These are phyloP conservation scores for Saturnispora saitoi DNA, from an alignment of 805 yeast genomes.

Conservation along the genomic window DNA sequence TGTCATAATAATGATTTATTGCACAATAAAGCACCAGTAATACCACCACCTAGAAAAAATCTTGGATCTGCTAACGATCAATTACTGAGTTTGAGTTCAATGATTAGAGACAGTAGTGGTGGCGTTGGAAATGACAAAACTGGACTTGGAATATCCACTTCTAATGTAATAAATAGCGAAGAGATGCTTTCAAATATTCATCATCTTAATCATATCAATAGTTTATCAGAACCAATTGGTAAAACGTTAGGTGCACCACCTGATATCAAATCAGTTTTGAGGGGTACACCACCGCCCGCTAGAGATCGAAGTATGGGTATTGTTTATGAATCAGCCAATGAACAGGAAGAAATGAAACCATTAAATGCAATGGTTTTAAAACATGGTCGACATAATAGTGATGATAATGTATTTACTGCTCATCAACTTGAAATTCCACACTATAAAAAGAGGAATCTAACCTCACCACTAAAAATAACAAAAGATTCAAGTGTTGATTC, in stretches of 20 bases:
- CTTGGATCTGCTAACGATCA: slow-evolving; percentile 4
- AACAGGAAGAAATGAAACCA: slow-evolving; percentile 8
- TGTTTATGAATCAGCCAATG: slow-evolving; percentile 24
- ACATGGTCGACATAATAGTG: slow-evolving; percentile 4
- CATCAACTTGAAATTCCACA: neutral
- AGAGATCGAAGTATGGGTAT: slow-evolving; percentile 23
- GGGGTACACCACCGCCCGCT: slow-evolving; percentile 10
- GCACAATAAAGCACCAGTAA: neutral
- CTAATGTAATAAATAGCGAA: neutral
- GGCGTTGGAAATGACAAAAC: neutral
- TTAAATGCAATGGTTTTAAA: neutral
- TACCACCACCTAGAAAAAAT: slow-evolving; percentile 18
- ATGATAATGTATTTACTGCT: neutral
- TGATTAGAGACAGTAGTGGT: neutral
- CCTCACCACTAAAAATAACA: slow-evolving; percentile 1
- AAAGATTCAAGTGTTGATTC: neutral
- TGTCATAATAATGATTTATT: neutral
- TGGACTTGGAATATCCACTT: neutral
- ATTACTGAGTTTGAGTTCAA: slow-evolving; percentile 3
- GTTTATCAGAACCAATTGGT: neutral
- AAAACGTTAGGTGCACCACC: slow-evolving; percentile 6
- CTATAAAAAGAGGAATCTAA: neutral
- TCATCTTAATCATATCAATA: neutral
- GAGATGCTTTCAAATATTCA: neutral
- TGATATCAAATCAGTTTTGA: slow-evolving; percentile 4